Percentiles rank a stretch among this genome's conserved stretches.
Evolutionary conservation across 805 yeast genomes (phyloP).

Genomic region (Candida ascalaphidarum): DNA sequence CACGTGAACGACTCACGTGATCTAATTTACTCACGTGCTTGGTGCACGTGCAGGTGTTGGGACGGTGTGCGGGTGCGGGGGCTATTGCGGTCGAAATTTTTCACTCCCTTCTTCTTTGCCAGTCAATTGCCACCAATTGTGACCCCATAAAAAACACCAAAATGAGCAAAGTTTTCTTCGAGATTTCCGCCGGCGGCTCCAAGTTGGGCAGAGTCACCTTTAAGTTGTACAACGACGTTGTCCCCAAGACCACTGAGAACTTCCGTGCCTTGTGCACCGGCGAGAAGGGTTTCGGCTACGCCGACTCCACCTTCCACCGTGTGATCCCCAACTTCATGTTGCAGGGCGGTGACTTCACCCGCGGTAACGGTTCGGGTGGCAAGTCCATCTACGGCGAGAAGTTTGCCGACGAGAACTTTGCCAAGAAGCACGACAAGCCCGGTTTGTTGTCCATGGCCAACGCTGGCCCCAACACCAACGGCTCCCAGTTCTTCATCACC

Average conservation of each 20-base stretch:
- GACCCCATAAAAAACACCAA: neutral
- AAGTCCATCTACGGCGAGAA: slow-evolving; percentile 74
- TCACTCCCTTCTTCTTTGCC: no score
- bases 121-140: no score
- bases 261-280: slow-evolving; percentile 93
- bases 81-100: no score
- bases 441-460: slow-evolving; percentile 95
- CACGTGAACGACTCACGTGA: no score
- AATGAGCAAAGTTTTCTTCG: slow-evolving; percentile 75
- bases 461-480: slow-evolving; percentile 97
- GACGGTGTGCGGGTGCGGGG: no score
- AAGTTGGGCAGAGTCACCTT: slow-evolving; percentile 75
- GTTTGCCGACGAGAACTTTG: slow-evolving; percentile 73
- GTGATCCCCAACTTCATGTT: slow-evolving; percentile 95
- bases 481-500: slow-evolving; percentile 95
- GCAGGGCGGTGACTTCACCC: slow-evolving; percentile 59
- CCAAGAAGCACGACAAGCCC: slow-evolving; percentile 67
- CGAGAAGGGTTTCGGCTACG: slow-evolving; percentile 90
- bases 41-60: no score
- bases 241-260: slow-evolving; percentile 94
- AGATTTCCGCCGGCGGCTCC: slow-evolving; percentile 66
- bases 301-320: slow-evolving; percentile 87
- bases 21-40: no score
- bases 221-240: slow-evolving; percentile 82
- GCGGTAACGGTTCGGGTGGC: slow-evolving; percentile 91